Percentiles rank a stretch among this genome's conserved stretches.
These are phyloP conservation scores for Allomyces arbusculus DNA, from an alignment of 192 early-diverging fungal genomes.

Conservation along the genomic window DNA sequence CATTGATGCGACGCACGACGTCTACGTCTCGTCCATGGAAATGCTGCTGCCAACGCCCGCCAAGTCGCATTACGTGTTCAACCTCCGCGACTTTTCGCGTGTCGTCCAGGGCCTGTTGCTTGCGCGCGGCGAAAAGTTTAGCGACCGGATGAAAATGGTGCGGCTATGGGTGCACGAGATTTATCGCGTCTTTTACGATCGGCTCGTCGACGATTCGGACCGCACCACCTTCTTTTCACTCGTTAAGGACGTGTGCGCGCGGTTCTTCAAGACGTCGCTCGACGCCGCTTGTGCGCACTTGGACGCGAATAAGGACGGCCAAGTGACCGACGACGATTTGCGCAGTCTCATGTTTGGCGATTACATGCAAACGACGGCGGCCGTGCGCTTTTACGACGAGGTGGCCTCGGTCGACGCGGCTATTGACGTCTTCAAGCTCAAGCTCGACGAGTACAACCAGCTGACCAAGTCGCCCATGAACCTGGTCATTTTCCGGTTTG, in stretches of 20 bases:
- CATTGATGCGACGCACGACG: constrained; percentile 90
- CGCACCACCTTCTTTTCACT: constrained; percentile 71
- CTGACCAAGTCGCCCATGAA: constrained; percentile 97
- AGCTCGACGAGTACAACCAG: constrained; percentile 89
- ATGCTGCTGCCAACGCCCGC: constrained; percentile 82
- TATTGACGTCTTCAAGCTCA: constrained; percentile 75
- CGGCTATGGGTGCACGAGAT: constrained; percentile 97
- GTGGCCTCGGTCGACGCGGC: constrained; percentile 66
- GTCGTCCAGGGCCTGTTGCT: constrained; percentile 96
- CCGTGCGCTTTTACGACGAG: constrained; percentile 50
- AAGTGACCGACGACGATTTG: constrained; percentile 53
- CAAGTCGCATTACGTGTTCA: constrained; percentile 98
- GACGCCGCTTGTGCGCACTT: neutral
- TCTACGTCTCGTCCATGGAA: constrained; percentile 82
- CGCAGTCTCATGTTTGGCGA: constrained; percentile 10
- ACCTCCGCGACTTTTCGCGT: constrained; percentile 93
- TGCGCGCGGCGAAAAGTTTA: constrained; percentile 57
- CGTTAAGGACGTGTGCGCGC: constrained; percentile 58
- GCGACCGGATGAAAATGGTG: constrained; percentile 63
- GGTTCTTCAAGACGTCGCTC: constrained; percentile 52
- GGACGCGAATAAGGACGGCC: constrained; percentile 43
- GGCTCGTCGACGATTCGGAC: constrained; percentile 72
- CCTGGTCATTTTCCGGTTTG: constrained; percentile 91
- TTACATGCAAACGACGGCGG: constrained; percentile 83
- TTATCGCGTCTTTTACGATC: constrained; percentile 92